Evolutionary conservation across 306 rosid genomes (phyloP), one percentile per base, ranked within the genome.

Genomic region (Sicyos edulis): DNA sequence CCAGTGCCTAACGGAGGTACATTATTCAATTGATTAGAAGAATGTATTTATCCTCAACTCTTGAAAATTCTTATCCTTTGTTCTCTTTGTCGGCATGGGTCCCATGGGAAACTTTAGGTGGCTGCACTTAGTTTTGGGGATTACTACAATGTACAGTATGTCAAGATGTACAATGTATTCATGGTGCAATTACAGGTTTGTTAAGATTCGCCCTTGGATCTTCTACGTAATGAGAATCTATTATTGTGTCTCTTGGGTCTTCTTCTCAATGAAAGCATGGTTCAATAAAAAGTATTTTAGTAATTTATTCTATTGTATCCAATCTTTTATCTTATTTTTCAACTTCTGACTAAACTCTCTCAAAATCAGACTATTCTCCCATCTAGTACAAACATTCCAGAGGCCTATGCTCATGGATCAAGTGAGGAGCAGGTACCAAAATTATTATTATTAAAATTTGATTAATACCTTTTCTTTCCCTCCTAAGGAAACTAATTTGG

Each of bases 1-100:
- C 82, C 99, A 93, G 66, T 90, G 97, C 75, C 76, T 93, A 45
- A 91, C 99, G 0, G 99, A 93, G 97, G 99, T 91, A 80, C 61
- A 49, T 54, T 49, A 37, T 56, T 76, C 45, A 63, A 26, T 54
- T 6, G 49, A 40, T 55, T 37, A n/a, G 17, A 22, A 29, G 8
- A 54, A 20, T 19, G 32, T 44, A 16, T 15, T 21, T 44, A 66
- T 45, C 72, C 12, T 20, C 21, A 21, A 66, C 19, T 26, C 32
- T 24, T 21, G 21, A 49, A 12, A 13, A 32, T 45, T 79, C n/a
- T 19, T 20, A 68, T 68, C 17, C 20, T 37, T 49, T 56, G 24
- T 24, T 66, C 11, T 45, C 8, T 22, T 49, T 68, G 21, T 78
- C 42, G 79, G 54, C 56, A 59, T 40, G 57, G 74, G 29, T 34